Conservation (phyloP, 108 stramenopile species). For the Epithemia pelagica region DNA sequence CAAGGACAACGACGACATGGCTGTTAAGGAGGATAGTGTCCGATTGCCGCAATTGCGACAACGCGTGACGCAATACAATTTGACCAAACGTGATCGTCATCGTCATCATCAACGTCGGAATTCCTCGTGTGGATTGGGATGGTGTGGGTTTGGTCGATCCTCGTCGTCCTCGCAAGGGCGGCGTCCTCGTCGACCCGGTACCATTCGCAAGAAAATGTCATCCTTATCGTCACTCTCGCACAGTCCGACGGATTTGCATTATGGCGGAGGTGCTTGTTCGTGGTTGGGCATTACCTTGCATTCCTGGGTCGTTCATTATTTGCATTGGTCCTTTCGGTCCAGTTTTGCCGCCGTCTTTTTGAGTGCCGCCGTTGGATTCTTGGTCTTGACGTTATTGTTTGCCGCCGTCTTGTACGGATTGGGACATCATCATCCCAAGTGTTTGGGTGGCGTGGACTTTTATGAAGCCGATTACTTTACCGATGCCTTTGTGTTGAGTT, state of each 20-base stretch:
- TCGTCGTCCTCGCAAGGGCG: neutral
- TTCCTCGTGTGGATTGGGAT: too few relatives aligned
- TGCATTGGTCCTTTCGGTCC: constrained; percentile 40
- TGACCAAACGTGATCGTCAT: neutral
- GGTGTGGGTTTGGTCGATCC: too few relatives aligned
- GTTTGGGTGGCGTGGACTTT: constrained; percentile 30
- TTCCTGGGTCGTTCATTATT: constrained; percentile 11
- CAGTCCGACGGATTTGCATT: neutral
- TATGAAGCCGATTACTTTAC: constrained; percentile 14
- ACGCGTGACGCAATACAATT: neutral
- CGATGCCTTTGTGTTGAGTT: constrained; percentile 43
- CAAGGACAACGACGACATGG: neutral
- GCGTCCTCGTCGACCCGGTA: neutral
- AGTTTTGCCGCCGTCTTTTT: constrained; percentile 22
- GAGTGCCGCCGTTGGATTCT: constrained; percentile 20
- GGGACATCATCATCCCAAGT: constrained; percentile 16
- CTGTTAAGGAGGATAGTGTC: neutral
- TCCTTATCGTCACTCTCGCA: too few relatives aligned
- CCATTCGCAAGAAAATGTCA: neutral
- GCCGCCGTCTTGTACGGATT: constrained; percentile 16
- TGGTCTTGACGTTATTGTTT: constrained; percentile 17
- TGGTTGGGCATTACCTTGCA: neutral
- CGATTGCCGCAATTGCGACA: neutral
- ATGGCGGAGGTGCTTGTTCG: neutral
- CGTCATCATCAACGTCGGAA: neutral